These are phyloP conservation scores for Russula dissimulans DNA, from an alignment of 768 basidiomycete species.

Conservation along the genomic window DNA sequence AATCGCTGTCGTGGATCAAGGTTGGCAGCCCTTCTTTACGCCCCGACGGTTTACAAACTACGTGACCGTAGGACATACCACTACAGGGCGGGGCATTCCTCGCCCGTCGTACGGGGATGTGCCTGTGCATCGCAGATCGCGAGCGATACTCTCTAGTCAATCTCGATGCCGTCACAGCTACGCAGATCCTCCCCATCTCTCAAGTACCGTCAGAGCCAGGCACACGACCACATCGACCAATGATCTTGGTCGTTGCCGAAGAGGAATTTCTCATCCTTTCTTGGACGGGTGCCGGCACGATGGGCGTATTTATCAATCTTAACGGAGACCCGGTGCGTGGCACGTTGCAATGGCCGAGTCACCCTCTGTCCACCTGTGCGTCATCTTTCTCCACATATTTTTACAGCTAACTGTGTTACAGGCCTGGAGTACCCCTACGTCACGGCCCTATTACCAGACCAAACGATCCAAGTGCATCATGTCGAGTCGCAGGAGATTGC, in stretches of 20 bases:
- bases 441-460: constrained; percentile 67
- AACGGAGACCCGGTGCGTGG: constrained; percentile 85
- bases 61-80: constrained; percentile 53
- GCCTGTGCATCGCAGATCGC: constrained; percentile 67
- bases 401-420: constrained; percentile 23
- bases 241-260: constrained; percentile 63
- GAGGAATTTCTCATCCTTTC: constrained; percentile 82
- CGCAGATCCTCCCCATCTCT: constrained; percentile 69
- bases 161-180: constrained; percentile 57
- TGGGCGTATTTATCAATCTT: constrained; percentile 81
- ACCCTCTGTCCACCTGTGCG: constrained; percentile 72
- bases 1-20: constrained; percentile 53
- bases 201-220: constrained; percentile 43
- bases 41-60: not conserved
- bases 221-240: constrained; percentile 43
- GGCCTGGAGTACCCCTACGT: constrained; percentile 79
- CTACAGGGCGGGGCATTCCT: constrained; percentile 47
- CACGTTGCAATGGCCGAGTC: constrained; percentile 75
- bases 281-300: constrained; percentile 70
- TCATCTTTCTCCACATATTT: constrained; percentile 15
- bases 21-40: constrained; percentile 28
- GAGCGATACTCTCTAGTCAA: constrained; percentile 72
- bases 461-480: constrained; percentile 73
- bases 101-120: constrained; percentile 52
- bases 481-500: constrained; percentile 63